A percentile compares a stretch with the other conserved stretches of the same genome.
These are phyloP conservation scores for Hymenoscyphus scutula DNA, from an alignment of 2,329 filamentous ascomycete genomes.

Conservation along the genomic window DNA sequence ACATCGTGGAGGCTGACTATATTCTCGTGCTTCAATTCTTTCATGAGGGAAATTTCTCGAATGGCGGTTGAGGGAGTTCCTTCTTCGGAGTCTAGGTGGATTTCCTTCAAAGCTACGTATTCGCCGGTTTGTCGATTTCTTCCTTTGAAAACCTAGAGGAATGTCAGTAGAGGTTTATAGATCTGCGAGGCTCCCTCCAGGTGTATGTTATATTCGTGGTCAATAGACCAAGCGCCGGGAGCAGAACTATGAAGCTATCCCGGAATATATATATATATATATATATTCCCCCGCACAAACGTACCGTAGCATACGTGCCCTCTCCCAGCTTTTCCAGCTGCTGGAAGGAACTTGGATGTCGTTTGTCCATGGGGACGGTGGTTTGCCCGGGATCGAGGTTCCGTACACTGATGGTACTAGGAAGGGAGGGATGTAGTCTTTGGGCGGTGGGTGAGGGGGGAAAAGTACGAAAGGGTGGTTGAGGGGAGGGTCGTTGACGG, in stretches of 20 bases:
- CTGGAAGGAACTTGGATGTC: conserved; percentile 90
- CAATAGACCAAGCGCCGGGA: background rate
- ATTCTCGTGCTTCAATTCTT: conserved; percentile 98
- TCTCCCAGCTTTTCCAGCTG: conserved; percentile 98
- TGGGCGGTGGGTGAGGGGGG: conserved; percentile 33
- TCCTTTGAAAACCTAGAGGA: conserved; percentile 86
- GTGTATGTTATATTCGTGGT: background rate
- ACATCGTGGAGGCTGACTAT: conserved; percentile 97
- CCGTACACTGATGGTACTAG: conserved; percentile 37
- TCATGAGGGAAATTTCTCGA: conserved; percentile 98
- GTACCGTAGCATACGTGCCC: conserved; percentile 95
- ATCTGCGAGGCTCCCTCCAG: background rate
- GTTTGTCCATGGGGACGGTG: conserved; percentile 71
- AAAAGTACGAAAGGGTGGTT: conserved; percentile 32
- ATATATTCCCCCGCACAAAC: conserved; percentile 13
- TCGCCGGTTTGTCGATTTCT: conserved; percentile 96
- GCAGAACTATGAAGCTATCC: background rate
- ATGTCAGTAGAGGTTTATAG: conserved; percentile 26
- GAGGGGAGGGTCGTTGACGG: conserved; percentile 31
- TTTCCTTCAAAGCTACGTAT: conserved; percentile 95
- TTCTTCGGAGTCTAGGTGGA: conserved; percentile 97
- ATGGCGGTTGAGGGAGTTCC: conserved; percentile 96
- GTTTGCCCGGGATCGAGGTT: conserved; percentile 31
- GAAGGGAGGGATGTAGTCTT: conserved; percentile 27
- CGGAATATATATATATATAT: background rate